Evolutionary conservation across 441 rosid genomes (phyloP).

Genomic region (Erysimum pusillum): DNA sequence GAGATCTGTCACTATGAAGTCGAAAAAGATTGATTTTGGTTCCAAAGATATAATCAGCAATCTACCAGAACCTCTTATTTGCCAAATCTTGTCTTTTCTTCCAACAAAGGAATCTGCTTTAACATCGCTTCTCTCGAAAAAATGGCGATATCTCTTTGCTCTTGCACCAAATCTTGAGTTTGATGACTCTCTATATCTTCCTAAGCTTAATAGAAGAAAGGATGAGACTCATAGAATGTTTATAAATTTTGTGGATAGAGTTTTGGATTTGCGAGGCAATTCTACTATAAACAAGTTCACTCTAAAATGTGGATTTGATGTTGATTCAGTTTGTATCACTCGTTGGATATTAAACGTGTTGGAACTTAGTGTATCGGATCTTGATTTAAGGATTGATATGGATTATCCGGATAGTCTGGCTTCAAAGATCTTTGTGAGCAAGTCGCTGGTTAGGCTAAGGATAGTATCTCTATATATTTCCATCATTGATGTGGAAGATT

Average conservation of each 20-base stretch:
- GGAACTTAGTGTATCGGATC: neutral
- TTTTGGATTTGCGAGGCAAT: neutral
- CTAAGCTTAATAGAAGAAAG: neutral
- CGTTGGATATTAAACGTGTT: neutral
- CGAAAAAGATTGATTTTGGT: conserved; percentile 4
- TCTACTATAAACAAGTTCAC: neutral
- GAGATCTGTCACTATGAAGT: too few species aligned
- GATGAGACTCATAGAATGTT: neutral
- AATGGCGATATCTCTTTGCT: conserved; percentile 27
- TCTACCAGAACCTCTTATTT: conserved; percentile 22
- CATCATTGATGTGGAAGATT: neutral
- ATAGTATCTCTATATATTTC: neutral
- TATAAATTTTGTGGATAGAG: neutral
- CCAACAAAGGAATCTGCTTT: conserved; percentile 36
- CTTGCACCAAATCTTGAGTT: conserved; percentile 23
- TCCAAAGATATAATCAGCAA: neutral
- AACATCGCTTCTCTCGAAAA: conserved; percentile 24
- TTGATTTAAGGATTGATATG: neutral
- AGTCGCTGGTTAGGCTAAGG: neutral
- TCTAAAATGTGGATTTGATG: neutral
- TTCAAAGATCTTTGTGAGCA: neutral
- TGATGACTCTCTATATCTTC: neutral
- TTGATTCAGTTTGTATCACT: neutral
- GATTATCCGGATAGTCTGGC: neutral
- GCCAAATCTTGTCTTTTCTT: conserved; percentile 36